A percentile compares a stretch with the other conserved stretches of the same genome.
These are phyloP conservation scores for Xylogone sp. DNA, from an alignment of 2,329 filamentous ascomycete genomes.

Conservation along the genomic window DNA sequence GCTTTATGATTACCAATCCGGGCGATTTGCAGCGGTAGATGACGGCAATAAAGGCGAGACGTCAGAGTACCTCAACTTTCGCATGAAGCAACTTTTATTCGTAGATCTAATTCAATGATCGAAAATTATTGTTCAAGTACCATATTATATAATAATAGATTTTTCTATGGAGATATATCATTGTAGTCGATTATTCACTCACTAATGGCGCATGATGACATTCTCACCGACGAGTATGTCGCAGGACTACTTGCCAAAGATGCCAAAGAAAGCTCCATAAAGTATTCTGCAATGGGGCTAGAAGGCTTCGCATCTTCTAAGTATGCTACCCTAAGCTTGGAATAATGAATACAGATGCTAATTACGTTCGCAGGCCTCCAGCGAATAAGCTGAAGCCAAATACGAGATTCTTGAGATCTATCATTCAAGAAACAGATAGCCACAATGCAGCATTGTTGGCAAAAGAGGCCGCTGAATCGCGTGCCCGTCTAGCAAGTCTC, in stretches of 20 bases:
- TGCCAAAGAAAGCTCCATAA: slow-evolving; percentile 68
- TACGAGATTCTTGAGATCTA: slow-evolving; percentile 80
- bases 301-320: slow-evolving; percentile 54
- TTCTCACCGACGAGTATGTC: slow-evolving; percentile 74
- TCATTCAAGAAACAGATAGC: slow-evolving; percentile 81
- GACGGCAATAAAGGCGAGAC: background rate
- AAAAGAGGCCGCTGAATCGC: slow-evolving; percentile 78
- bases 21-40: background rate
- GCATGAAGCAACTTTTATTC: background rate
- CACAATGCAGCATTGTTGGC: slow-evolving; percentile 86
- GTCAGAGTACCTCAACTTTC: background rate
- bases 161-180: no score
- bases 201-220: slow-evolving; percentile 32
- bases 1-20: background rate
- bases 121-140: no score
- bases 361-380: slow-evolving; percentile 32
- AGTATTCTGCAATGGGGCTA: slow-evolving; percentile 71
- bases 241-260: slow-evolving; percentile 77
- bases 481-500: slow-evolving; percentile 63
- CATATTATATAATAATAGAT: no score
- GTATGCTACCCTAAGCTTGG: slow-evolving; percentile 8
- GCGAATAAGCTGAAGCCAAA: slow-evolving; percentile 79
- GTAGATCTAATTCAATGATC: background rate
- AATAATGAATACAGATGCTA: slow-evolving; percentile 5
- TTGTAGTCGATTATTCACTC: no score